Percentiles rank a stretch among this genome's conserved stretches.
Evolutionary conservation across 2,329 filamentous ascomycete species (phyloP).

Genomic region (Aspergillus sp.): DNA sequence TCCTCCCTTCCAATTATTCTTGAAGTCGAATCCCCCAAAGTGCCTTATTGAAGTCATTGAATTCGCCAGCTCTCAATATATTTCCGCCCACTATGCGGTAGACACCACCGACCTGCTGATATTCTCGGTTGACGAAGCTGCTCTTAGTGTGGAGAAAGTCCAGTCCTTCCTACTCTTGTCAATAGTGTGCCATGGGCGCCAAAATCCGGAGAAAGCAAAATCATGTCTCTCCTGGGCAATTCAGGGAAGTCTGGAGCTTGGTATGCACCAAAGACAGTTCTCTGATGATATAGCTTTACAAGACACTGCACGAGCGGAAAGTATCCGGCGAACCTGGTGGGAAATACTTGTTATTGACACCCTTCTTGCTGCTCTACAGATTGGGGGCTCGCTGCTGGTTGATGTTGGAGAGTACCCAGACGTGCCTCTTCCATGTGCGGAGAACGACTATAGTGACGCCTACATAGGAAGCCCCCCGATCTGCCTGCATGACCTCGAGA

Average conservation of each 20-base stretch:
- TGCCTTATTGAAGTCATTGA: conserved; percentile 7
- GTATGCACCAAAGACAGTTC: background rate
- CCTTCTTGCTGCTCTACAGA: conserved; percentile 10
- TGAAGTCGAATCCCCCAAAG: background rate
- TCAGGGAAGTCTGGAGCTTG: background rate
- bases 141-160: background rate
- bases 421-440: conserved; percentile 1
- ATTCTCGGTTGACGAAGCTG: background rate
- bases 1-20: background rate
- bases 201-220: background rate
- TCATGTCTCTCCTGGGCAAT: background rate
- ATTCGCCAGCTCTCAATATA: conserved; percentile 7
- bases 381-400: conserved; percentile 3
- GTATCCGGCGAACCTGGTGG: conserved; percentile 12
- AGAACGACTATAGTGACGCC: background rate
- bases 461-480: background rate
- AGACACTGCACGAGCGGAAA: conserved; percentile 1
- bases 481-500: background rate
- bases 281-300: background rate
- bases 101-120: background rate
- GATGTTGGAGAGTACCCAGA: background rate
- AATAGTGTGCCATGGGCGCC: background rate
- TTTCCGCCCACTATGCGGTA: background rate
- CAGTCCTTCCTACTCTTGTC: background rate
- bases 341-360: conserved; percentile 10